Base-by-base conservation (phyloP, 768 basidiomycete species). In the Naganishia onofrii region DNA sequence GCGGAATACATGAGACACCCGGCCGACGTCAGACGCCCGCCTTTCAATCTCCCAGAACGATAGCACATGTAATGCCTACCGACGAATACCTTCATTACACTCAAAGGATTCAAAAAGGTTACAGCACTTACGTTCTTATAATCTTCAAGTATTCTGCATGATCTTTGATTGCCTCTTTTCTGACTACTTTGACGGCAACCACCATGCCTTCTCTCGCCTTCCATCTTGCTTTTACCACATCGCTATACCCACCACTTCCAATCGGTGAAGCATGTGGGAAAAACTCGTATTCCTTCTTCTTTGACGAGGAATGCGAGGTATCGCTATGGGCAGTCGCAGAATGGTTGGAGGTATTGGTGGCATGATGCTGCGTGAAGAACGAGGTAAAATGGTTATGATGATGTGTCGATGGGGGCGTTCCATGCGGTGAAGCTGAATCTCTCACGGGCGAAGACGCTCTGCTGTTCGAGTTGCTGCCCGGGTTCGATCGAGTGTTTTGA, bases 131-230 rank as follows among this genome's bases (percentile, higher is more conserved):
- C 74, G 15, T 28, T 36, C 58, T 44, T 26, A 75, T 46, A 28
- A 75, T 67, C 65, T 63, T 74, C 51, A 71, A 42, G 52, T 75
- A 75, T 55, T 66, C 74, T n/a, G 66, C 60, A n/a, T 73, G 66
- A 55, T 75, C 70, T 46, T 68, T 74, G 36, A 75, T 48, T 26
- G 74, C 68, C 32, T 73, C 74, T 60, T 75, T 75, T 53, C 67
- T 69, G 28, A 75, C 73, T 9, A 26, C 38, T 34, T 28, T 44
- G 29, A 63, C 38, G n/a, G 19, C 21, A 1, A 44, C 60, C 7
- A 44, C 15, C 32, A 58, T 36, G 3, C 38, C 23, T 29, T 26
- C 38, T 46, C 60, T 29, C 60, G 23, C 60, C 46, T 26, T 26
- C 23, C 38, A 23, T 2, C 60, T 23, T n/a, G 67, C 71, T 29